Evolutionary conservation across 1,284 basidiomycete genomes (phyloP), one percentile per base, ranked within the genome.

Genomic region (Cutaneotrichosporon arboriforme): DNA sequence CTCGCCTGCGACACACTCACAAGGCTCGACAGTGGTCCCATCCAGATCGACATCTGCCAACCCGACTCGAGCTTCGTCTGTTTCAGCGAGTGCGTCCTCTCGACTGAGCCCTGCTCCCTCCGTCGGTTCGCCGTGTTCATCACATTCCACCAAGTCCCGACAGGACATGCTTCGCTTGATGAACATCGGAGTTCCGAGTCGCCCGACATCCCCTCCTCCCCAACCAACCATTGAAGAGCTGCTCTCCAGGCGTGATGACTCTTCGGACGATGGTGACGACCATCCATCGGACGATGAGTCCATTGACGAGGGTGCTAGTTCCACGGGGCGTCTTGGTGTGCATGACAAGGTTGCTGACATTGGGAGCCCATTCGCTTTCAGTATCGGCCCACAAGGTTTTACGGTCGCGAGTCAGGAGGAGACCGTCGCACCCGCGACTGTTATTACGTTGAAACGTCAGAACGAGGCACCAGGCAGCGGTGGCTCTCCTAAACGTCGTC

Each of bases 381-480:
- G 59, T 10, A 64, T 67, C 21, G 63, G 65, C 8, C 62, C 65
- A 0, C 42, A 54, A 21, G 65, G 65, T 1, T 65, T 67, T 42
- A 26, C 23, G 4, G 41, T 51, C 15, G 49, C 52, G 4, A 41
- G n/a, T n/a, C n/a, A 20, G 9, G 40, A 54, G 2, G 48, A 26
- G 15, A 37, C 22, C 4, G 7, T 31, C 26, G 12, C 33, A 1
- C 12, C 15, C 12, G 13, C n/a, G n/a, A 31, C 42, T n/a, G 42
- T 44, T 15, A 26, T 44, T 3, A 14, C 31, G 3, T 31, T 31
- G 10, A 31, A 31, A 10, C 26, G 26, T 7, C 7, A 5, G 10
- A 10, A 31, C 7, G 26, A 10, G 10, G 26, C 10, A 10, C 10
- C 10, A 7, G 5, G 10, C 10, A 31, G 26, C 7, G 26, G 10